phyloP scores from a whole-genome alignment of 2,329 filamentous ascomycete species.

The Rhinocladiella similis region DNA sequence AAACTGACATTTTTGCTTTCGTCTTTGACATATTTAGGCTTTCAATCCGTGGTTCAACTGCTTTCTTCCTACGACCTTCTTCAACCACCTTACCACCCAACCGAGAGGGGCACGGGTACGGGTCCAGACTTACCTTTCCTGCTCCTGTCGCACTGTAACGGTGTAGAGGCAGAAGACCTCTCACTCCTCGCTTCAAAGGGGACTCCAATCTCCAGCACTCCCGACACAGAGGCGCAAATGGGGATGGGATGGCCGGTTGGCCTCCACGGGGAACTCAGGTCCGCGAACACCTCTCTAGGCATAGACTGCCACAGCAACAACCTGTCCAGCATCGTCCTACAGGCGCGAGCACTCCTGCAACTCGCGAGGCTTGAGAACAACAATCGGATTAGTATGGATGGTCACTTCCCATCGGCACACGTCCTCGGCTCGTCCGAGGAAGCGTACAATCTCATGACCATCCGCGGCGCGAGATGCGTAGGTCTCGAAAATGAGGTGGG shows the following conservation, averaged over 20 bases:
- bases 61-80: constrained; percentile 39
- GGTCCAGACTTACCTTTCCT: constrained; percentile 36
- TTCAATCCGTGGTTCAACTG: constrained; percentile 11
- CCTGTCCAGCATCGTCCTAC: constrained; percentile 31
- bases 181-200: constrained; percentile 23
- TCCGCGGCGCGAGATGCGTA: constrained; percentile 47
- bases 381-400: constrained; percentile 30
- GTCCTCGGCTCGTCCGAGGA: constrained; percentile 40
- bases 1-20: neutral
- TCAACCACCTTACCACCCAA: constrained; percentile 1
- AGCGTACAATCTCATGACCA: constrained; percentile 52
- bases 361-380: constrained; percentile 34
- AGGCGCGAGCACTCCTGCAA: constrained; percentile 33
- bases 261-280: constrained; percentile 19
- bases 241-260: constrained; percentile 40
- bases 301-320: constrained; percentile 37
- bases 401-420: constrained; percentile 28
- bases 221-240: constrained; percentile 55
- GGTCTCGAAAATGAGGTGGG: constrained; percentile 46
- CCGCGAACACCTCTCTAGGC: constrained; percentile 30
- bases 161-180: constrained; percentile 28
- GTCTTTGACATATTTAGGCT: constrained; percentile 1
- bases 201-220: constrained; percentile 44
- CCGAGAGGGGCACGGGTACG: neutral
- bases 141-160: constrained; percentile 44